These are phyloP conservation scores for Pseudoperonospora humuli DNA, from an alignment of 352 stramenopile species.

Conservation along the genomic window DNA sequence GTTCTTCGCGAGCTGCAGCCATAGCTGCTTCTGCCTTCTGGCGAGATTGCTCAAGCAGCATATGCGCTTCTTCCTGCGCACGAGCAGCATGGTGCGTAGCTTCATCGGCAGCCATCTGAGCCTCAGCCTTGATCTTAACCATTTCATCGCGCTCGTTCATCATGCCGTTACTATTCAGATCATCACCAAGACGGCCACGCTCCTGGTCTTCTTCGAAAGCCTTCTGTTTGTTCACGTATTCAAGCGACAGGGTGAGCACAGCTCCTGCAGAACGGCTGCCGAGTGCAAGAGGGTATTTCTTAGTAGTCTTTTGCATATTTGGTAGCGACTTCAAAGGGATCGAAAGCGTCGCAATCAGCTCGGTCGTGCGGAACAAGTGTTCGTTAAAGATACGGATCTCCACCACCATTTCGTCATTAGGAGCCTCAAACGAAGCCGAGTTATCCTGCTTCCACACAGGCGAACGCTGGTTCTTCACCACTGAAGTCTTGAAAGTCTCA, in stretches of 20 bases:
- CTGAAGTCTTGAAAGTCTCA: slow-evolving; percentile 78
- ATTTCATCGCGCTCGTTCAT: slow-evolving; percentile 81
- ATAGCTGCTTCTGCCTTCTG: slow-evolving; percentile 80
- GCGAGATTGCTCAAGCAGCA: slow-evolving; percentile 63
- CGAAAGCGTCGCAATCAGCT: slow-evolving; percentile 67
- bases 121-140: slow-evolving; percentile 74
- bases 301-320: slow-evolving; percentile 79
- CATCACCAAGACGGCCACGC: slow-evolving; percentile 43
- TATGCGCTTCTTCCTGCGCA: slow-evolving; percentile 69
- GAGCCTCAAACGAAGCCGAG: slow-evolving; percentile 71
- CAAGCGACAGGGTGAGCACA: slow-evolving; percentile 64
- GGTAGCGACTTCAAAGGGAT: slow-evolving; percentile 75
- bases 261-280: slow-evolving; percentile 69
- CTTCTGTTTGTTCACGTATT: slow-evolving; percentile 84
- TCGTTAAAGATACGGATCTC: slow-evolving; percentile 81
- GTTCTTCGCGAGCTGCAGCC: slow-evolving; percentile 68
- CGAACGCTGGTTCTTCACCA: slow-evolving; percentile 74
- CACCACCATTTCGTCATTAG: slow-evolving; percentile 71
- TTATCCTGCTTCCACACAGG: slow-evolving; percentile 85
- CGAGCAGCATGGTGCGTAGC: slow-evolving; percentile 56
- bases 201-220: slow-evolving; percentile 68
- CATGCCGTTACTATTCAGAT: slow-evolving; percentile 45
- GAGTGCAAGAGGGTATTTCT: slow-evolving; percentile 77
- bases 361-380: slow-evolving; percentile 66
- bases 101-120: slow-evolving; percentile 76